Conservation (phyloP, 345 rosid species). For the Eucalyptus curtisii region DNA sequence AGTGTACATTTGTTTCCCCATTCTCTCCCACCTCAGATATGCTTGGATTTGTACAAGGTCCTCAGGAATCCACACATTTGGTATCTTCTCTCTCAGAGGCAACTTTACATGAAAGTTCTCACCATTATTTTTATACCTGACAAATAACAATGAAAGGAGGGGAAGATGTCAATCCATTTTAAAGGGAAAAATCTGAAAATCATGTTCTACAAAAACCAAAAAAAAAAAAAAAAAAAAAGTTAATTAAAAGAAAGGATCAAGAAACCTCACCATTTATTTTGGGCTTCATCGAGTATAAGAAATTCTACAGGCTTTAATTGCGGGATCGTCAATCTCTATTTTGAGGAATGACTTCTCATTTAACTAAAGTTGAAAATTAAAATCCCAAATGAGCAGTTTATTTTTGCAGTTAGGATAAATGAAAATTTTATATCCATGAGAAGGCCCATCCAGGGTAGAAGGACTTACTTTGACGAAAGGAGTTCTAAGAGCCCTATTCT, state of each 20-base stretch:
- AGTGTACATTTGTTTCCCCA: slow-evolving; percentile 75
- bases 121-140: slow-evolving; percentile 86
- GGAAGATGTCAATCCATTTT: neutral
- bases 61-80: slow-evolving; percentile 61
- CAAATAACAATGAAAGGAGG: neutral
- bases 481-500: slow-evolving; percentile 89
- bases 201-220: neutral
- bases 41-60: slow-evolving; percentile 96
- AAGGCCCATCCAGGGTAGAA: neutral
- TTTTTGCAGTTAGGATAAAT: neutral
- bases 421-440: neutral
- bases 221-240: neutral
- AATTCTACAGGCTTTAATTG: slow-evolving; percentile 78
- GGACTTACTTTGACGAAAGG: slow-evolving; percentile 69
- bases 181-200: neutral
- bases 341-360: slow-evolving; percentile 51
- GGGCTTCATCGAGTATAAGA: slow-evolving; percentile 78
- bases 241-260: neutral
- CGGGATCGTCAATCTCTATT: slow-evolving; percentile 73
- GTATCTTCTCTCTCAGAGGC: slow-evolving; percentile 30
- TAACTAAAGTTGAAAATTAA: slow-evolving; percentile 26
- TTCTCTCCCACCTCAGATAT: slow-evolving; percentile 95
- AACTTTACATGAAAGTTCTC: slow-evolving; percentile 69
- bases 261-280: slow-evolving; percentile 52
- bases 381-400: neutral